These are phyloP conservation scores for Candolleomyces aberdarensis DNA, from an alignment of 768 basidiomycete genomes.

Conservation along the genomic window DNA sequence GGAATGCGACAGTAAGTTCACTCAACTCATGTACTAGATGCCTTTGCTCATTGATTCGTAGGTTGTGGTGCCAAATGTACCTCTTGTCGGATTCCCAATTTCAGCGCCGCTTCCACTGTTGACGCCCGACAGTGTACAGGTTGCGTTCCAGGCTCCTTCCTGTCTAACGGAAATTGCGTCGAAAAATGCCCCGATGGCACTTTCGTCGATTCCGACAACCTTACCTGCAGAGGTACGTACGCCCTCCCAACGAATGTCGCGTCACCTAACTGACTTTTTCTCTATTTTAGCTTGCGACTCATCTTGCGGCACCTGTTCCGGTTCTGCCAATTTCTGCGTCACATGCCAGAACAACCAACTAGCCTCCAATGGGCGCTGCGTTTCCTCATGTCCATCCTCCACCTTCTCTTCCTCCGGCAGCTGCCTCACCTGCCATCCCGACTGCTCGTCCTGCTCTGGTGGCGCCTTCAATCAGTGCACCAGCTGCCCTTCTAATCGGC, in stretches of 20 bases:
- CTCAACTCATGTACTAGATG: not conserved
- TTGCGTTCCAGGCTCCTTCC: constrained; percentile 74
- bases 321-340: constrained; percentile 66
- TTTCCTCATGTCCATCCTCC: constrained; percentile 69
- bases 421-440: constrained; percentile 80
- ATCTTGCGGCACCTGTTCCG: constrained; percentile 69
- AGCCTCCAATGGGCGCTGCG: constrained; percentile 72
- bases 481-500: constrained; percentile 61
- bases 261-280: not conserved
- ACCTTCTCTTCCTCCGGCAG: constrained; percentile 59
- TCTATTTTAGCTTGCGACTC: constrained; percentile 34
- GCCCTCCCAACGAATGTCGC: no score
- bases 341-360: constrained; percentile 66
- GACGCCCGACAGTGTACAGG: constrained; percentile 69
- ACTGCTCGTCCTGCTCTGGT: constrained; percentile 84
- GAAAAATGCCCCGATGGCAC: constrained; percentile 68
- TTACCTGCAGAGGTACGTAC: not conserved
- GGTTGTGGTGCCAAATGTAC: constrained; percentile 85
- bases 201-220: constrained; percentile 58
- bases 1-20: constrained; percentile 75
- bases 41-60: constrained; percentile 25
- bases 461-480: constrained; percentile 75
- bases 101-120: constrained; percentile 63
- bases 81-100: constrained; percentile 70
- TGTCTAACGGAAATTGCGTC: constrained; percentile 70